Conservation (phyloP, 306 rosid genomes). For the Neltuma alba region DNA sequence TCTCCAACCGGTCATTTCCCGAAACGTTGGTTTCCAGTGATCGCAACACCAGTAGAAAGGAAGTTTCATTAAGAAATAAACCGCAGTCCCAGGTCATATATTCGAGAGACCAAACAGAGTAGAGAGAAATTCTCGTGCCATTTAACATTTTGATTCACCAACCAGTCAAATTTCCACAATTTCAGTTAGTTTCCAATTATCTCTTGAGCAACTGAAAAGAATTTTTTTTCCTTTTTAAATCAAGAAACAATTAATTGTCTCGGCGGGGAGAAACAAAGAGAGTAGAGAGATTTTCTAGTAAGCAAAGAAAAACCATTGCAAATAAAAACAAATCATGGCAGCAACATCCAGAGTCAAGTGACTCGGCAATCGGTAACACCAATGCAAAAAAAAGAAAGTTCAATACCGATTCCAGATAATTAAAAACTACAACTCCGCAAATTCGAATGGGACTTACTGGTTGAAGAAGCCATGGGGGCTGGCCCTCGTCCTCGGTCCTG, state of each 20-base stretch:
- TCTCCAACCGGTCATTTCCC: neutral
- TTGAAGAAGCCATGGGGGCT: slow-evolving; percentile 2
- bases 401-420: neutral
- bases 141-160: neutral
- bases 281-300: neutral
- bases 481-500: neutral
- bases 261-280: neutral
- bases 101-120: neutral
- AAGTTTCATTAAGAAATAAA: neutral
- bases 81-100: neutral
- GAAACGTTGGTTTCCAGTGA: neutral
- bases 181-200: neutral
- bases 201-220: neutral
- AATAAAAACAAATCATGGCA: neutral
- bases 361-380: neutral
- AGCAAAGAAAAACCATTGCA: too few relatives aligned
- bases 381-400: neutral
- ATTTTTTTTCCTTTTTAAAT: neutral
- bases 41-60: neutral
- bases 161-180: neutral
- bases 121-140: neutral
- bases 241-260: neutral
- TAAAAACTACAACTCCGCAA: neutral
- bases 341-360: neutral
- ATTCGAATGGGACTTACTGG: neutral